Evolutionary conservation across 2,329 filamentous ascomycete genomes (phyloP).

Genomic region (Lecanicillium sp.): DNA sequence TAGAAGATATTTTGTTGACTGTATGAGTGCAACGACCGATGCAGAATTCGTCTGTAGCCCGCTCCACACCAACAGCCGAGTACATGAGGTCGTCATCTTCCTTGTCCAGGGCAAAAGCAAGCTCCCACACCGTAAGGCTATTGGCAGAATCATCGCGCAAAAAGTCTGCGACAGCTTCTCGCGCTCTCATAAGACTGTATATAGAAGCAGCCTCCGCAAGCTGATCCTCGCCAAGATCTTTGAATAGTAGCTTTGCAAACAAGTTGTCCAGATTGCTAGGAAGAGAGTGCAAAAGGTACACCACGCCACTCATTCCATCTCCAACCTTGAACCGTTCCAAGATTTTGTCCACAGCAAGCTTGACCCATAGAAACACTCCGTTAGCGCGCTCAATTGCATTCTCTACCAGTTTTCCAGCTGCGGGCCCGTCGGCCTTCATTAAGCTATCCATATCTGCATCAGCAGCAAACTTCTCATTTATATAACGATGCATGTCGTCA

Average conservation of each 20-base stretch:
- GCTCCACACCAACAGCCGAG: conserved; percentile 10
- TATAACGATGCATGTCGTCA: conserved; percentile 19
- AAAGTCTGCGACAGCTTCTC: conserved; percentile 23
- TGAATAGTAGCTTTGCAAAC: conserved; percentile 22
- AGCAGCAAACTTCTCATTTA: conserved; percentile 12
- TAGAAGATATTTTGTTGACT: conserved; percentile 9
- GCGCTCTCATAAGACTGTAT: conserved; percentile 21
- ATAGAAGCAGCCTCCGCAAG: conserved; percentile 16
- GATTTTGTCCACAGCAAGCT: conserved; percentile 20
- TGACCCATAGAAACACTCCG: conserved; percentile 26
- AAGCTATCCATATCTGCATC: conserved; percentile 11
- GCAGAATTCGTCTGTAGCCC: conserved; percentile 14
- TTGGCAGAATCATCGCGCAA: conserved; percentile 22
- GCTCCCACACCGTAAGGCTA: conserved; percentile 23
- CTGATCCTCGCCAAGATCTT: conserved; percentile 13
- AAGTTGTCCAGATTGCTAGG: conserved; percentile 19
- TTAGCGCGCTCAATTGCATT: conserved; percentile 16
- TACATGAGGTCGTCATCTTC: conserved; percentile 14
- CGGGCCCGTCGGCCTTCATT: conserved; percentile 6
- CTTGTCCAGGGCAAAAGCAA: conserved; percentile 19
- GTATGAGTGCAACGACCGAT: conserved; percentile 11
- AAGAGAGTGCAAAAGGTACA: conserved; percentile 10
- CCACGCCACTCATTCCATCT: conserved; percentile 5
- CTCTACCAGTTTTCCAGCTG: conserved; percentile 8
- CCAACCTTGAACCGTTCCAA: conserved; percentile 10